Evolutionary conservation across 345 rosid species (phyloP).

Genomic region (Citrus trifoliata): DNA sequence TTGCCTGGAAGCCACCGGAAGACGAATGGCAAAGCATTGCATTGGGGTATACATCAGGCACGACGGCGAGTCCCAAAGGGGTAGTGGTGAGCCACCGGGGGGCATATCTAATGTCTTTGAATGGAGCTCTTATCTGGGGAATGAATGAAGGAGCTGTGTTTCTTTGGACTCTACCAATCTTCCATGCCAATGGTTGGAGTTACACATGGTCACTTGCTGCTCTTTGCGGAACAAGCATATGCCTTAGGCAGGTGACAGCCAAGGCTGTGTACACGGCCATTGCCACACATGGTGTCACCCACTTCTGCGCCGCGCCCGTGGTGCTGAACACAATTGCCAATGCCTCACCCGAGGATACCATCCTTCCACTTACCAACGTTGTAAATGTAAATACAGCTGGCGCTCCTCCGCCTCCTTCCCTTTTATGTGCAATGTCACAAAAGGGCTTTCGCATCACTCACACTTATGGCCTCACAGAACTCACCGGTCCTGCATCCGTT

Average conservation of each 20-base stretch:
- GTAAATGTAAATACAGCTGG: slow-evolving; percentile 91
- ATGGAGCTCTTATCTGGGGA: slow-evolving; percentile 72
- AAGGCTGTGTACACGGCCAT: slow-evolving; percentile 83
- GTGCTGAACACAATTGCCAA: slow-evolving; percentile 80
- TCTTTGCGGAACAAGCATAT: slow-evolving; percentile 73
- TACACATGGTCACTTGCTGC: slow-evolving; percentile 85
- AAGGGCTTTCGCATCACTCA: slow-evolving; percentile 82
- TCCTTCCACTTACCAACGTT: slow-evolving; percentile 74
- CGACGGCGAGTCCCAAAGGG: slow-evolving; percentile 92
- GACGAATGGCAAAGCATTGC: slow-evolving; percentile 99
- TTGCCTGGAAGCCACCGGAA: slow-evolving; percentile 74
- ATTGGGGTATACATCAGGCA: slow-evolving; percentile 90
- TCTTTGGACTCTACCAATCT: slow-evolving; percentile 97
- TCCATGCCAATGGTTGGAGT: slow-evolving; percentile 94
- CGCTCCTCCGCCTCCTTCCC: slow-evolving; percentile 85
- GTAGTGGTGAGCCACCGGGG: slow-evolving; percentile 89
- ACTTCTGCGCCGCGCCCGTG: slow-evolving; percentile 92
- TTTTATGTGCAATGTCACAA: slow-evolving; percentile 67
- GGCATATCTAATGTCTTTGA: slow-evolving; percentile 76
- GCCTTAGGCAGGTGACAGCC: slow-evolving; percentile 70
- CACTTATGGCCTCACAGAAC: slow-evolving; percentile 94
- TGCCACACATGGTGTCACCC: slow-evolving; percentile 64
- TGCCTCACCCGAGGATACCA: slow-evolving; percentile 66
- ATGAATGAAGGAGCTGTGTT: slow-evolving; percentile 82
- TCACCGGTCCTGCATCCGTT: slow-evolving; percentile 82